These are phyloP conservation scores for Mikania micrantha DNA, from an alignment of 129 eudicot species.

Conservation along the genomic window DNA sequence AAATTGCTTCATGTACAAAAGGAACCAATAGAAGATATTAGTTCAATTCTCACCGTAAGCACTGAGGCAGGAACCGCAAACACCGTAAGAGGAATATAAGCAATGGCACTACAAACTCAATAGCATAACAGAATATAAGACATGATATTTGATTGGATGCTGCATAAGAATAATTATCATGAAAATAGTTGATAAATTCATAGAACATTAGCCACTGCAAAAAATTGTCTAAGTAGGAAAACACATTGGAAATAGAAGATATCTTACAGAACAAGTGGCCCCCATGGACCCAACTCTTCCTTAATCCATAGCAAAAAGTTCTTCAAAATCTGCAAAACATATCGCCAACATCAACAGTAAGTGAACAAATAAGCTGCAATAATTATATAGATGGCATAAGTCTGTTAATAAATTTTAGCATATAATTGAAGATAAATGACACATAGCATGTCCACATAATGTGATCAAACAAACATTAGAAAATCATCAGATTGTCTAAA, in stretches of 20 bases:
- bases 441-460: background rate
- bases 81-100: constrained; percentile 89
- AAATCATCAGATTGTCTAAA: background rate
- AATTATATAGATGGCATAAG: background rate
- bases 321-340: constrained; percentile 59
- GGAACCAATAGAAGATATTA: background rate
- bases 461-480: background rate
- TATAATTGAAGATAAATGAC: background rate
- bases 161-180: background rate
- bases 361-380: constrained; percentile 3
- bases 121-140: constrained; percentile 5
- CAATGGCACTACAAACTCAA: constrained; percentile 66
- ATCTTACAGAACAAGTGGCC: constrained; percentile 95
- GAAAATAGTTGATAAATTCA: background rate
- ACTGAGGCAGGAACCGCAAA: constrained; percentile 94
- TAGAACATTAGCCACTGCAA: constrained; percentile 3
- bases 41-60: constrained; percentile 68
- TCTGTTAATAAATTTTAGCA: background rate
- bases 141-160: background rate
- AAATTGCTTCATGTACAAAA: background rate
- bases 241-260: background rate
- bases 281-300: constrained; percentile 95
- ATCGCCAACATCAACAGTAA: constrained; percentile 5
- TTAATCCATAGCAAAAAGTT: constrained; percentile 78
- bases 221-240: background rate